Base-by-base conservation (phyloP, 2,329 filamentous ascomycete species). In the Hirsutella thompsonii region DNA sequence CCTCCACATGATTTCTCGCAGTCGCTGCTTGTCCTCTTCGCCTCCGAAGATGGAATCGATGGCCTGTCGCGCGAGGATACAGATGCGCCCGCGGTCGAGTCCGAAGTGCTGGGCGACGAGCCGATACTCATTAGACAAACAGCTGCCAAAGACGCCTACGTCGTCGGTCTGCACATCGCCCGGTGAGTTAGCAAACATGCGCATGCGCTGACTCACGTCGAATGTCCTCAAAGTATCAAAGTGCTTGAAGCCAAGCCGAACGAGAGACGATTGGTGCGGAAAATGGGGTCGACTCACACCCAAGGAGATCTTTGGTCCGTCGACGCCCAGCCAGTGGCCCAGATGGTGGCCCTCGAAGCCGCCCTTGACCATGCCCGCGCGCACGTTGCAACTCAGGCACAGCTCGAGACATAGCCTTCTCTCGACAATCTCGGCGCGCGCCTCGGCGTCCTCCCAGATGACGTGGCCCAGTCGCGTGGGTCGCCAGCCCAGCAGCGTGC, bases 311-410 rank as follows among this genome's bases (percentile, higher is more conserved):
- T 73, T 68, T 39, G 73, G 75, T 2, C 71, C 69, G 20, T 68
- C 69, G 5, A 72, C 66, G 36, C 64, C 62, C 61, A 62, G 70
- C 85, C 85, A 92, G 52, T 76, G 70, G 13, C 80, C 79, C 59
- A 92, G 88, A 62, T 92, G 85, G 58, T 92, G 85, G 38, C 77
- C 77, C 43, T 70, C 67, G 45, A 72, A 75, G 6, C 76, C 74
- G 0, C 82, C 81, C 1, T 67, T 62, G 39, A 82, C 78, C 76
- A 92, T 78, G 48, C 76, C 78, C 2, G 81, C 81, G 48, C 81
- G 75, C 2, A 92, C 83, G 51, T 92, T 92, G 58, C 85, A 90
- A 48, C 79, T 86, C 45, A 92, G 62, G 46, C 85, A 92, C 30
- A 92, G 55, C 59, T 92, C 85, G 11, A 92, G 58, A 2, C 81